Conservation (phyloP, 129 eudicot species). For the Erigeron canadensis region DNA sequence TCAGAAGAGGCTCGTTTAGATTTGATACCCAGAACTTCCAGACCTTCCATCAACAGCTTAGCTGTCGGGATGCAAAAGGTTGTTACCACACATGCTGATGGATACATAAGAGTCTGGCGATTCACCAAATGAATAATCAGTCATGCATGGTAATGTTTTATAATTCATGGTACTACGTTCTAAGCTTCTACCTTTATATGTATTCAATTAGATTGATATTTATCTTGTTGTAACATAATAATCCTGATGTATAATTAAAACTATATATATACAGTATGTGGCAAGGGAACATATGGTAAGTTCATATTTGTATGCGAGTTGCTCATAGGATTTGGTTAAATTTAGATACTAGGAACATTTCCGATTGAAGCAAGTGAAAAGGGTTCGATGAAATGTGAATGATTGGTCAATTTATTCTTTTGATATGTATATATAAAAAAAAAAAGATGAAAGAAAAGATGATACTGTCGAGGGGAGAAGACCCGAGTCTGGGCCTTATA, state of each 20-base stretch:
- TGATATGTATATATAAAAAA: too few relatives aligned
- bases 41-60: constrained; percentile 68
- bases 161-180: neutral
- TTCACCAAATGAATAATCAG: constrained; percentile 30
- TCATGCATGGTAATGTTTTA: neutral
- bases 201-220: neutral
- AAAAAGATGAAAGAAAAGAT: too few relatives aligned
- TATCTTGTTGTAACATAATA: constrained; percentile 11
- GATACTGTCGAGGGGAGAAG: too few relatives aligned
- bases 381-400: too few relatives aligned
- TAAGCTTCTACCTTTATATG: neutral
- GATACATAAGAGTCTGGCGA: constrained; percentile 70
- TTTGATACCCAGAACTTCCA: constrained; percentile 47
- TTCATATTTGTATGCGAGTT: too few relatives aligned
- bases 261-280: neutral
- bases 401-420: too few relatives aligned
- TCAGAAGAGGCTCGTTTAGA: constrained; percentile 56
- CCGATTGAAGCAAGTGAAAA: too few relatives aligned
- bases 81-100: constrained; percentile 67
- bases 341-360: too few relatives aligned
- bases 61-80: constrained; percentile 89
- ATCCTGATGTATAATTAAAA: neutral
- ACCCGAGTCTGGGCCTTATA: too few relatives aligned
- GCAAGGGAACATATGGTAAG: neutral
- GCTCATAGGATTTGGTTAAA: too few relatives aligned